phyloP scores from a whole-genome alignment of 345 rosid genomes.

The Hirschfeldia incana region DNA sequence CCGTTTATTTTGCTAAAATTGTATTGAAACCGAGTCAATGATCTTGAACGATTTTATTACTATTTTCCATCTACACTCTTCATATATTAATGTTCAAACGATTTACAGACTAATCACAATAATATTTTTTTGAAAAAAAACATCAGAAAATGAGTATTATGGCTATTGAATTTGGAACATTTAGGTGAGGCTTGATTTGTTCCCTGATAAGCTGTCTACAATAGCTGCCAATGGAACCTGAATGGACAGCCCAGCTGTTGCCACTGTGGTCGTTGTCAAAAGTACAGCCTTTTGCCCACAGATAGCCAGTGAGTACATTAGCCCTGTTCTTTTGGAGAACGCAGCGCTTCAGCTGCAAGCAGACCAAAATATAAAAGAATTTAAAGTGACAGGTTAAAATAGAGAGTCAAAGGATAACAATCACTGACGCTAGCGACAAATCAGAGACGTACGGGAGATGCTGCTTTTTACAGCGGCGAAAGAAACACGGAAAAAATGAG shows the following conservation, averaged over 20 bases:
- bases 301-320: slow-evolving; percentile 88
- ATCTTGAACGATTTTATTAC: slow-evolving; percentile 19
- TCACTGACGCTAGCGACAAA: no score
- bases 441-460: no score
- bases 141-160: not conserved
- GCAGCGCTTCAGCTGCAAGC: no score
- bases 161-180: not conserved
- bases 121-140: not conserved
- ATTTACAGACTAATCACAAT: slow-evolving; percentile 3
- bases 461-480: no score
- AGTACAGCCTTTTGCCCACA: slow-evolving; percentile 98
- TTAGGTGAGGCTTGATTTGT: slow-evolving; percentile 55
- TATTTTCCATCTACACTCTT: not conserved
- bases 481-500: no score
- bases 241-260: slow-evolving; percentile 88
- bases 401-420: no score
- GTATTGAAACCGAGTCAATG: slow-evolving; percentile 8
- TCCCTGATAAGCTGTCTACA: slow-evolving; percentile 71
- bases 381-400: no score
- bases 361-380: no score
- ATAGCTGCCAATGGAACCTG: slow-evolving; percentile 97
- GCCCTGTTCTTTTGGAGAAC: no score
- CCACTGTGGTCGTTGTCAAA: slow-evolving; percentile 88
- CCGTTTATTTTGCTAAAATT: not conserved
- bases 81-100: not conserved